These are phyloP conservation scores for Aspergillus sp. DNA, from an alignment of 2,329 filamentous ascomycete genomes.

Conservation along the genomic window DNA sequence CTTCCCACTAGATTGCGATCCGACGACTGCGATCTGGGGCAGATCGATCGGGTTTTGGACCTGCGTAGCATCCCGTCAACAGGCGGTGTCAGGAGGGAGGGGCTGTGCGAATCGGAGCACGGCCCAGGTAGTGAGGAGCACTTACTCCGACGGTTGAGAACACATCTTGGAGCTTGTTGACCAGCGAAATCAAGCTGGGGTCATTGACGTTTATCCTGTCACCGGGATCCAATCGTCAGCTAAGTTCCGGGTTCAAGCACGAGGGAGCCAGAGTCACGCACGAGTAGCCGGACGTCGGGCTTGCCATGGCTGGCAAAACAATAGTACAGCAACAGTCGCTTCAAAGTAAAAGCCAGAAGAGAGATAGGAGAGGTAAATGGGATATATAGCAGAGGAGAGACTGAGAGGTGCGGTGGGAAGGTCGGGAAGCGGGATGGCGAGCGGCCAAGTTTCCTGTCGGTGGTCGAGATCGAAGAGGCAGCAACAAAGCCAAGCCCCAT, in stretches of 20 bases:
- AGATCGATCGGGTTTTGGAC: slow-evolving; percentile 99
- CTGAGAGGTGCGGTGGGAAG: slow-evolving; percentile 10
- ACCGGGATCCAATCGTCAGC: slow-evolving; percentile 30
- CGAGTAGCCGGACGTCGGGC: slow-evolving; percentile 49
- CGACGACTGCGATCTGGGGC: slow-evolving; percentile 96
- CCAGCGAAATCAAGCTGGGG: slow-evolving; percentile 74
- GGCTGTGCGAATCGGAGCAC: slow-evolving; percentile 12
- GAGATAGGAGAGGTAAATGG: neutral
- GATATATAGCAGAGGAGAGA: slow-evolving; percentile 15
- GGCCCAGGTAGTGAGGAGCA: slow-evolving; percentile 28
- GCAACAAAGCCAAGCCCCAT: slow-evolving; percentile 17
- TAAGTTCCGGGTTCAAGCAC: slow-evolving; percentile 23
- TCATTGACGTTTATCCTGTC: slow-evolving; percentile 73
- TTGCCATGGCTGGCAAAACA: slow-evolving; percentile 49
- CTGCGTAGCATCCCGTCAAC: slow-evolving; percentile 44
- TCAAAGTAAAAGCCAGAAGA: slow-evolving; percentile 17
- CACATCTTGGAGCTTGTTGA: slow-evolving; percentile 99
- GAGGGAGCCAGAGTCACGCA: slow-evolving; percentile 42
- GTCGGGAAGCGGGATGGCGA: slow-evolving; percentile 24
- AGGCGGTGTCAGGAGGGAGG: slow-evolving; percentile 31
- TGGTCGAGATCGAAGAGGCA: slow-evolving; percentile 13
- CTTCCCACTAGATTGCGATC: slow-evolving; percentile 98
- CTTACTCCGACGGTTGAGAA: slow-evolving; percentile 91
- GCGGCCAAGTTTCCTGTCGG: slow-evolving; percentile 24
- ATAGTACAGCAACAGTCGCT: slow-evolving; percentile 17